A percentile compares a stretch with the other conserved stretches of the same genome.
These are phyloP conservation scores for Xylaria digitata DNA, from an alignment of 2,329 filamentous ascomycete genomes.

Conservation along the genomic window DNA sequence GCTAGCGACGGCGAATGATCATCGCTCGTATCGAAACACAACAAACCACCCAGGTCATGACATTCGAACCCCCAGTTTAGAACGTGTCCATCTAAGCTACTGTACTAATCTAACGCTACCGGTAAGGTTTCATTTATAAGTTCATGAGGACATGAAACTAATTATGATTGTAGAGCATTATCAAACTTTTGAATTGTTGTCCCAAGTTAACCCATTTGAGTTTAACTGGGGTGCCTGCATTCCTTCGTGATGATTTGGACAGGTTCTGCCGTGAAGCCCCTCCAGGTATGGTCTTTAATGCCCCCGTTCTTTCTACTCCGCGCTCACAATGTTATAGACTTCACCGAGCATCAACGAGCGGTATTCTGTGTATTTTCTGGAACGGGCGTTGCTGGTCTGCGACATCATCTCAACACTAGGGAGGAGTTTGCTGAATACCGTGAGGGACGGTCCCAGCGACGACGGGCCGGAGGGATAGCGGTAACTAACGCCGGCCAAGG, in stretches of 20 bases:
- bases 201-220: slow-evolving; percentile 93
- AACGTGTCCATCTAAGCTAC: slow-evolving; percentile 96
- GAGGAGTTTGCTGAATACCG: slow-evolving; percentile 58
- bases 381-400: slow-evolving; percentile 79
- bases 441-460: slow-evolving; percentile 36
- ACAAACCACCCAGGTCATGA: slow-evolving; percentile 60
- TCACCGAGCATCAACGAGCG: slow-evolving; percentile 92
- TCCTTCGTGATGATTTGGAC: slow-evolving; percentile 85
- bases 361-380: slow-evolving; percentile 99
- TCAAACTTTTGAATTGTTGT: slow-evolving; percentile 88
- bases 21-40: slow-evolving; percentile 61
- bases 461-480: slow-evolving; percentile 31
- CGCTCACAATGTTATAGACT: slow-evolving; percentile 69
- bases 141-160: slow-evolving; percentile 20
- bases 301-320: background rate
- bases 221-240: slow-evolving; percentile 92
- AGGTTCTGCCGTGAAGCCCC: slow-evolving; percentile 89
- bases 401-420: slow-evolving; percentile 77
- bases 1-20: slow-evolving; percentile 76
- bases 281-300: slow-evolving; percentile 60
- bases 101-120: slow-evolving; percentile 85
- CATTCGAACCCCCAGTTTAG: slow-evolving; percentile 74
- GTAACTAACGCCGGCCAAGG: slow-evolving; percentile 31
- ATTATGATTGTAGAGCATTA: slow-evolving; percentile 75
- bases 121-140: slow-evolving; percentile 60